Evolutionary conservation across 352 stramenopile genomes (phyloP), one percentile per base, ranked within the genome.

Genomic region (Globisporangium polare): DNA sequence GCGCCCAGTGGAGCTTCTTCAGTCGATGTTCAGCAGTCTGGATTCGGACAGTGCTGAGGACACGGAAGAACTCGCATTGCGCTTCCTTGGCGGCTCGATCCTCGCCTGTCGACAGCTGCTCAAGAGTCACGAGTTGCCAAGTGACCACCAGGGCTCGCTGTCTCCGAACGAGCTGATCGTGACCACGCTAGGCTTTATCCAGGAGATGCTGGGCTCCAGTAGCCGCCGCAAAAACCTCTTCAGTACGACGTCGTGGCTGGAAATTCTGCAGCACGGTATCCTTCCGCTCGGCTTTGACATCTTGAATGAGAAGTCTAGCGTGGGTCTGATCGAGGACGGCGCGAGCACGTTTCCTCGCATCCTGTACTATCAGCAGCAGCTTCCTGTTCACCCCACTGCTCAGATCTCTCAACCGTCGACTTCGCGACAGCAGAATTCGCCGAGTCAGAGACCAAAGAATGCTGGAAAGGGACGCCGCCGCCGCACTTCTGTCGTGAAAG

Each of bases 231-330:
- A 72, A 6, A 59, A 57, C 39, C 74, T 71, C 0, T 78, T 89
- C 26, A 72, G 67, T 0, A 60, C 75, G 8, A 62, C 61, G 2
- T 74, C 76, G 9, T 91, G 82, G 78, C 67, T 91, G 13, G 79
- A 89, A 39, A 58, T 91, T 35, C 58, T 91, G 41, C 68, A 75
- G 24, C 77, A 75, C 9, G 82, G 78, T 4, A 57, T 91, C 10
- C 47, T 89, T n/a, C 75, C 75, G 41, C 63, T 91, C 24, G 80
- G 79, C 24, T 77, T 76, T 49, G 79, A 78, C 53, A 58, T 90
- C 13, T 47, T 91, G n/a, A 69, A 77, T 24, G 67, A 63, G 9
- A 60, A 37, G 54, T 42, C 46, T 20, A 64, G 33, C 2, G 62
- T 62, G 3, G 49, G 49, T 52, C 60, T 27, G 27, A 53, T 51